These are phyloP conservation scores for Pachysandra terminalis DNA, from an alignment of 164 flowering plant species.

Conservation along the genomic window DNA sequence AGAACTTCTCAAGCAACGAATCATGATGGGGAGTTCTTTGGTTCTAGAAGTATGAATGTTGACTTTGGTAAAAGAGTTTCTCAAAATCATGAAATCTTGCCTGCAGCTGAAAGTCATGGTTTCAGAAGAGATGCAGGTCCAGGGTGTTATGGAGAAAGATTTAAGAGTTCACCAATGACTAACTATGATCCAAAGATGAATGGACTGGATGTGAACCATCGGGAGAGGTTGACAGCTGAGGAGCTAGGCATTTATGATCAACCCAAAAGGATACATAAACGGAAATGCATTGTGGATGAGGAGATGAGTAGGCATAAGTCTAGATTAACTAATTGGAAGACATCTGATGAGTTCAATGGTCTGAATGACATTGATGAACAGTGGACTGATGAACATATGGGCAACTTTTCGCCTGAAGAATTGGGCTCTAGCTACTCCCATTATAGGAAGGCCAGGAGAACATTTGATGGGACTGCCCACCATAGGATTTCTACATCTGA, in stretches of 20 bases:
- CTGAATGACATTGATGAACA: constrained; percentile 14
- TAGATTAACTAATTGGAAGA: constrained; percentile 19
- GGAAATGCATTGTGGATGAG: constrained; percentile 18
- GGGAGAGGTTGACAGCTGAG: constrained; percentile 15
- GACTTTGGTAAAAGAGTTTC: constrained; percentile 17
- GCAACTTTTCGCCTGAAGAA: constrained; percentile 14
- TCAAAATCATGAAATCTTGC: constrained; percentile 15
- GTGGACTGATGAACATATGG: constrained; percentile 16
- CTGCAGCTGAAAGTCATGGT: constrained; percentile 19
- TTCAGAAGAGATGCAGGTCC: constrained; percentile 24
- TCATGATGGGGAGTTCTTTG: constrained; percentile 21
- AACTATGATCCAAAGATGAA: constrained; percentile 20
- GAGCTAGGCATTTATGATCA: constrained; percentile 17
- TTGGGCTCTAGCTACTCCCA: constrained; percentile 9
- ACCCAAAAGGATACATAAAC: constrained; percentile 18
- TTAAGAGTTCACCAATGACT: constrained; percentile 7
- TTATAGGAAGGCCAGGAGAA: constrained; percentile 11
- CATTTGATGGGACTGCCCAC: constrained; percentile 4
- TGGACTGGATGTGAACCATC: constrained; percentile 12
- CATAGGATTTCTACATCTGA: constrained; percentile 9
- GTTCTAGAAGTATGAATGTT: constrained; percentile 19
- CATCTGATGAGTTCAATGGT: constrained; percentile 16
- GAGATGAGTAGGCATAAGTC: constrained; percentile 18
- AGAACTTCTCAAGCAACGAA: constrained; percentile 10
- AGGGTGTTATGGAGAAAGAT: constrained; percentile 18